Evolutionary conservation across 2,329 filamentous ascomycete genomes (phyloP), one percentile per base, ranked within the genome.

Genomic region (Epichloe gansuensis): DNA sequence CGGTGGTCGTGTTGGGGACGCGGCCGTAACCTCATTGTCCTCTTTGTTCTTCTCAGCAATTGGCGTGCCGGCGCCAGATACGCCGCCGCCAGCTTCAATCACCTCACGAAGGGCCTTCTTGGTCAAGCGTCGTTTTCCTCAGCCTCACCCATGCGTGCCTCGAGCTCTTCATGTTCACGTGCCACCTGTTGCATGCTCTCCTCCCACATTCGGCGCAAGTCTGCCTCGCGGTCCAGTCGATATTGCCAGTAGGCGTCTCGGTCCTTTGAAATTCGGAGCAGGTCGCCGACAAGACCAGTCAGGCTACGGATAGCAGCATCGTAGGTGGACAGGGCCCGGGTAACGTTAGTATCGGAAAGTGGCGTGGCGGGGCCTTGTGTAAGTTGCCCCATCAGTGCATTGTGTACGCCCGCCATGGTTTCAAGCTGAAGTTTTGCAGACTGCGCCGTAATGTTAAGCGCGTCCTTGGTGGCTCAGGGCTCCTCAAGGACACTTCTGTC

Each of bases 141-240:
- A 1, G 90, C 88, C 68, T 95, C 88, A 45, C 88, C 89, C 55
- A 96, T 87, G 54, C 84, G 85, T 38, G 82, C 88, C 65, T 97
- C 89, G 1, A 98, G 77, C 50, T 90, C 81, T 68, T 97, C 93
- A 61, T 98, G 93, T 66, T 98, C 93, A 52, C 82, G 83, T 17
- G 91, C 93, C n/a, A 98, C 86, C 61, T 91, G 84, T 9, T 93
- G 90, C 93, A 98, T 96, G 69, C 91, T 97, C 63, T 98, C 93
- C 69, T 98, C 93, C 93, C 93, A 98, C 82, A 98, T 88, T 55
- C 88, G 85, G 39, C 93, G 83, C 71, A 97, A 85, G 65, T 95
- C 88, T 44, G 85, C 84, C 70, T 98, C 93, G 51, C 90, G 85
- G 60, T 95, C 91, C 42, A 98, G 75, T 13, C 91, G 84, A 65